Base-by-base conservation (phyloP, 106 monocot species). In the Acorus calamus region DNA sequence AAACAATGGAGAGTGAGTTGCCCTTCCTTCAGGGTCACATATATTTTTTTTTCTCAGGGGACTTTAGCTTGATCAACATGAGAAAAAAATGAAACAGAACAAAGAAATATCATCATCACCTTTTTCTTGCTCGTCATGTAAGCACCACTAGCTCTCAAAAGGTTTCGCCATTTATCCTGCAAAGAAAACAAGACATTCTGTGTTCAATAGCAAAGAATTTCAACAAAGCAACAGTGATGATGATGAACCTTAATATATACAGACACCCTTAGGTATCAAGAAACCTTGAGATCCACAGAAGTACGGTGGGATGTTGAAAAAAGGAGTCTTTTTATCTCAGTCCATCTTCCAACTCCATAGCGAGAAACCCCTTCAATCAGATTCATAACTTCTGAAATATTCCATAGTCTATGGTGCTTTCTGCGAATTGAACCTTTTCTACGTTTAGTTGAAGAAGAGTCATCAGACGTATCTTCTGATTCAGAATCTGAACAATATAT, bases 161-260 rank as follows among this genome's bases (percentile, higher is more conserved):
- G 76, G 66, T 84, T 84, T 68, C 89, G 78, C 89, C 89, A 89
- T 53, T 89, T 89, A 66, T 84, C 89, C 84, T 89, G 68, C 8
- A 66, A 45, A 11, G 8, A 12, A 76, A 68, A 4, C 48, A 59
- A 42, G 11, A 6, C 0, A 50, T 3, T 8, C n/a, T 7, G 44
- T 9, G 4, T 8, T 5, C 41, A 44, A 9, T 44, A 46, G 1
- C 8, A 3, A 49, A 9, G 4, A 41, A 52, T 56, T 6, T 5
- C 49, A 7, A 7, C 5, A 50, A 47, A 45, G 10, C 5, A 42
- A 45, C 46, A 67, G 6, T 28, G 28, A 28, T 28, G 28, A 28
- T 28, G 28, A 28, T 28, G 28, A 28, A 28, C 28, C 28, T 28
- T 28, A 28, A 28, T 28, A 49, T 4, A 62, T 41, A 2, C n/a